Base-by-base conservation (phyloP, 768 basidiomycete genomes). In the Lactarius tabidus region DNA sequence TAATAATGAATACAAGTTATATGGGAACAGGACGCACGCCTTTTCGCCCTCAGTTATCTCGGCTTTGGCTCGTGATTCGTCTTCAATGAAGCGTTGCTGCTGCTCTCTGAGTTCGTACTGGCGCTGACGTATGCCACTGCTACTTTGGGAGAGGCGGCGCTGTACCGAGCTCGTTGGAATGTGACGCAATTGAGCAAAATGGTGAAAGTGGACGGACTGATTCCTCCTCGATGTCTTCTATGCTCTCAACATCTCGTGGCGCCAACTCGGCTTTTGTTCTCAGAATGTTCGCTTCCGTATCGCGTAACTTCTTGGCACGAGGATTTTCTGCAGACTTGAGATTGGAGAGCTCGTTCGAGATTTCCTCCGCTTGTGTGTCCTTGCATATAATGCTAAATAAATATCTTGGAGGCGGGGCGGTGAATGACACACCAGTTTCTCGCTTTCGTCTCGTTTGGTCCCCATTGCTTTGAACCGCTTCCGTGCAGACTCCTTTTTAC, bases 271-370 rank as follows among this genome's bases (percentile, higher is more conserved):
- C 73, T 69, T 84, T 74, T 38, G 81, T 72, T 48, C 73, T 79
- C 23, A 69, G 76, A 64, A 91, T 82, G 41, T 83, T 79, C 29
- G 74, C 75, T 71, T 89, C 83, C 0, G 81, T 67, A 10, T 74
- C 76, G 67, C 82, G 82, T 58, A 93, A 91, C 57, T 79, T 77
- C 69, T 75, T 79, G 20, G 73, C 70, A 7, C 86, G 84, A 0
- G 81, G 78, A 70, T 82, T 87, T 74, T 93, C 92, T 9, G 79
- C 75, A 60, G 79, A 79, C 73, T 87, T 90, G 62, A 92, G 74
- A 38, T 76, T 76, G 8, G 80, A 79, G 3, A 94, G 78, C 45
- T 74, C 75, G 1, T 74, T 78, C 7, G 79, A 76, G 18, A 84
- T 67, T 0, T 83, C 80, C 9, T 86, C 83, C 0, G 82, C 79